Base-by-base conservation (phyloP, 129 eudicot genomes). In the Glebionis coronaria region DNA sequence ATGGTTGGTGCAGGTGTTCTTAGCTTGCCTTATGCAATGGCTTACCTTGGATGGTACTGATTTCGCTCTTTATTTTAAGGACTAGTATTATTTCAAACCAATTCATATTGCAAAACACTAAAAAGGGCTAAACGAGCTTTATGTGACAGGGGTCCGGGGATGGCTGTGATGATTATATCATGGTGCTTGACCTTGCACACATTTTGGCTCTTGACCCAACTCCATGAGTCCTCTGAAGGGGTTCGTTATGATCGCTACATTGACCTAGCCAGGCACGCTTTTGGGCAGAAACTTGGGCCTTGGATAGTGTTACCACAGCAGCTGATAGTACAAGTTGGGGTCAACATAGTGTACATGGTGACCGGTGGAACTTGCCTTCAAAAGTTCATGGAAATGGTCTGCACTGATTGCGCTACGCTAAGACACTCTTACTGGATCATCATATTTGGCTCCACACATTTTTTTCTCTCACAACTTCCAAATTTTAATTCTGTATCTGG, bases 1-100 rank as follows among this genome's bases (percentile, higher is more conserved):
- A 88, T 92, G 98, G 98, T 92, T 59, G 98, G 98, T 65, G 98
- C 98, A 50, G 98, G 98, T 9, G 98, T 92, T 83, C 98, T 92
- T 70, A 84, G 98, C 84, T 76, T 92, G 68, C 98, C 96, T 29
- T 85, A 84, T 66, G 98, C 98, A 69, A 88, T 92, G 91, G 89
- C 98, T 63, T 80, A 92, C 82, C 79, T 92, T 18, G 96, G 98
- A 86, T 92, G 96, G 98, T 88, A 82, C 12, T 16, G 5, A 35
- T 0, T 38, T 27, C 9, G 0, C 2, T 31, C 51, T 49, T 64
- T 45, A 20, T 19, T 14, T 4, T 7, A 44, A 12, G 3, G 2
- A 38, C 42, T 28, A 54, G 13, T 40, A 64, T 12, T 55, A 9
- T 60, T 14, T 27, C 10, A 62, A 35, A 60, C 13, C 45, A 0